These are phyloP conservation scores for Metschnikowia lochheadii DNA, from an alignment of 805 yeast species.

Conservation along the genomic window DNA sequence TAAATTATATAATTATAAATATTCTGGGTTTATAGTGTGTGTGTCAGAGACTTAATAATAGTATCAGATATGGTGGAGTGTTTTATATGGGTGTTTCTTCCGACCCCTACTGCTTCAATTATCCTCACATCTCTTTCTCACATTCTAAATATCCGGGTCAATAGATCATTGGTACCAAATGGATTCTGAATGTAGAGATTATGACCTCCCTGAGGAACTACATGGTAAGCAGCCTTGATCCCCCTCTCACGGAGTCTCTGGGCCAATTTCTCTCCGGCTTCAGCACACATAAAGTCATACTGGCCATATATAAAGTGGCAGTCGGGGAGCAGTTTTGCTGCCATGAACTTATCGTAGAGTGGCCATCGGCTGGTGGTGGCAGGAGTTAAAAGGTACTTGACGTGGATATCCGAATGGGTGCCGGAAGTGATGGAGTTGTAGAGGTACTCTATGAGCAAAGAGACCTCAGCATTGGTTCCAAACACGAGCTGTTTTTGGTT, in stretches of 20 bases:
- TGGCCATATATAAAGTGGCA: slow-evolving; percentile 60
- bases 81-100: too few relatives aligned
- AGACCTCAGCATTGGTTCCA: slow-evolving; percentile 37
- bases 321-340: slow-evolving; percentile 16
- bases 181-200: slow-evolving; percentile 44
- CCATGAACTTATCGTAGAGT: slow-evolving; percentile 51
- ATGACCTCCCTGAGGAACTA: slow-evolving; percentile 39
- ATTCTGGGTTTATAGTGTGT: too few relatives aligned
- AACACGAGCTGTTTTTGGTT: slow-evolving; percentile 30
- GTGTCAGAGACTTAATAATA: too few relatives aligned
- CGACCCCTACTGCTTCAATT: too few relatives aligned
- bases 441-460: slow-evolving; percentile 36
- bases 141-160: slow-evolving; percentile 9
- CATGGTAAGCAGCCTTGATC: slow-evolving; percentile 11
- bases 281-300: slow-evolving; percentile 68
- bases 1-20: too few relatives aligned
- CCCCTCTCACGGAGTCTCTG: slow-evolving; percentile 16
- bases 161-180: slow-evolving; percentile 33
- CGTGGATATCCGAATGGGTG: slow-evolving; percentile 36
- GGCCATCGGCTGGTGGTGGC: slow-evolving; percentile 65
- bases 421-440: slow-evolving; percentile 40
- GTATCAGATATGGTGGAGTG: too few relatives aligned
- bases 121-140: not conserved
- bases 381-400: slow-evolving; percentile 50
- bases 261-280: slow-evolving; percentile 45